Conservation (phyloP, 768 basidiomycete genomes). For the Lactarius sanguifluus region DNA sequence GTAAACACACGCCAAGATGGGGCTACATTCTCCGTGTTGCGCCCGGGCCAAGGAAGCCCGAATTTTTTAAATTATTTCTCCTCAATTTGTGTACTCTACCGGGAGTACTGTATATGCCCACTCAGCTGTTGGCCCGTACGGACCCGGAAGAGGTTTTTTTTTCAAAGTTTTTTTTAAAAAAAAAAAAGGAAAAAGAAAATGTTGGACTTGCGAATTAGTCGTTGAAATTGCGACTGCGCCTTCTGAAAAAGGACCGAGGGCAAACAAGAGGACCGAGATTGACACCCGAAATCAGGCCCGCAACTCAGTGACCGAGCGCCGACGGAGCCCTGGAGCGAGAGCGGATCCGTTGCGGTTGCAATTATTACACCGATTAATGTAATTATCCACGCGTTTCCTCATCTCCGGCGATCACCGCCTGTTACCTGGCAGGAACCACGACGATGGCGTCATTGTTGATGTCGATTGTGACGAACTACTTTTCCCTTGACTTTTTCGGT, state of each 20-base stretch:
- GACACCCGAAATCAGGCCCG: not conserved
- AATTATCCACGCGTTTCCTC: not conserved
- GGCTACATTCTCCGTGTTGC: not conserved
- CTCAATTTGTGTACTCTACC: no score
- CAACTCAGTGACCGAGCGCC: slow-evolving; percentile 1
- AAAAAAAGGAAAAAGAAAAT: no score
- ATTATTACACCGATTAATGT: not conserved
- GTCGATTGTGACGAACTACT: not conserved
- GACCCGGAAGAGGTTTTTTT: no score
- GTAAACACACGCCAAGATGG: not conserved
- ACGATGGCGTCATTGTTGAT: not conserved
- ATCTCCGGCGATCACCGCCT: not conserved
- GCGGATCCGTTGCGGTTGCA: not conserved
- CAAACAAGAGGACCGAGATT: not conserved
- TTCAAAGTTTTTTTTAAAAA: no score
- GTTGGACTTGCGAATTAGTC: not conserved
- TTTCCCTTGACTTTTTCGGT: not conserved
- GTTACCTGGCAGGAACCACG: not conserved
- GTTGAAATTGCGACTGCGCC: not conserved
- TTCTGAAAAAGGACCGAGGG: not conserved
- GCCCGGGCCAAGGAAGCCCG: not conserved
- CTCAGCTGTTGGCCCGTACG: no score
- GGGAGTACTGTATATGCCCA: no score
- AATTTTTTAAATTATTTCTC: no score
- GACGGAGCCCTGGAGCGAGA: not conserved